Evolutionary conservation across 2,329 filamentous ascomycete genomes (phyloP).

Genomic region (Fusarium coffeatum): DNA sequence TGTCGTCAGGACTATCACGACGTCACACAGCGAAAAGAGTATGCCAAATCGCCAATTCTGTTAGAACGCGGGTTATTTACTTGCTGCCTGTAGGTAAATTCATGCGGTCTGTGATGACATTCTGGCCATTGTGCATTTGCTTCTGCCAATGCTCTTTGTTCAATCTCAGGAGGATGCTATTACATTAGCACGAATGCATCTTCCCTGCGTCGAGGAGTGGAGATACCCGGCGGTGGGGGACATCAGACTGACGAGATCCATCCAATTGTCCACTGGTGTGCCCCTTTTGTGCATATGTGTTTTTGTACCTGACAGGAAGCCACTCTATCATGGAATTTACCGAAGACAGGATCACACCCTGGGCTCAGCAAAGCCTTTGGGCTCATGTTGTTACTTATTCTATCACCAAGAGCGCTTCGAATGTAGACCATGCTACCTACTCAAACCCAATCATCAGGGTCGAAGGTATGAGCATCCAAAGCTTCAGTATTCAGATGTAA

Average conservation of each 20-base stretch:
- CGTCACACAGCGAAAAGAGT: neutral
- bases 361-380: neutral
- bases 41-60: neutral
- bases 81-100: neutral
- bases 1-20: neutral
- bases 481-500: neutral
- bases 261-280: constrained; percentile 15
- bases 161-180: neutral
- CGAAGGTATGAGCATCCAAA: neutral
- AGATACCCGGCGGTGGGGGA: constrained; percentile 19
- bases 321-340: constrained; percentile 9
- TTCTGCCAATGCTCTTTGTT: constrained; percentile 13
- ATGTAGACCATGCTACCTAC: neutral
- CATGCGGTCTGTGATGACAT: neutral
- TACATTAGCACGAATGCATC: constrained; percentile 16
- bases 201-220: constrained; percentile 40
- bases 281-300: constrained; percentile 29
- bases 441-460: neutral
- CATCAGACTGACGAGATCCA: constrained; percentile 6
- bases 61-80: neutral
- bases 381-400: neutral
- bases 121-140: constrained; percentile 2
- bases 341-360: neutral
- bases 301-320: constrained; percentile 17
- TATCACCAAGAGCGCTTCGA: neutral